Percentiles rank a stretch among this genome's conserved stretches.
Evolutionary conservation across 2,329 filamentous ascomycete species (phyloP).

Genomic region (Thielaviopsis ethacetica): DNA sequence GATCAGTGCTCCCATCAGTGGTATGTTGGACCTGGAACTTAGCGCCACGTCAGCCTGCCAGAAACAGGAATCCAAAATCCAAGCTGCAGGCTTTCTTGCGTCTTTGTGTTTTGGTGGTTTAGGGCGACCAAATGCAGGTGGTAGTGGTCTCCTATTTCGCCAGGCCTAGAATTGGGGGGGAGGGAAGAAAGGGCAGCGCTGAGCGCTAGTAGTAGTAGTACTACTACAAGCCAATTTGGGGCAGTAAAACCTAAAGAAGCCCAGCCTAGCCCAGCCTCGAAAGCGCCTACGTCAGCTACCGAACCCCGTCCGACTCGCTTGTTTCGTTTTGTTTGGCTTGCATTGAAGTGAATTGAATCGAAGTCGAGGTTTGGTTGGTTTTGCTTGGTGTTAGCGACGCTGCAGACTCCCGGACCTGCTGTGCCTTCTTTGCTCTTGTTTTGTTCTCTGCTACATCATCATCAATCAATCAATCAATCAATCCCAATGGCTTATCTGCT

Average conservation of each 20-base stretch:
- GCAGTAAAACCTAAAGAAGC: too few relatives aligned
- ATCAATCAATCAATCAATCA: neutral
- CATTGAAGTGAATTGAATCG: too few relatives aligned
- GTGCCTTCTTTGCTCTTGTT: neutral
- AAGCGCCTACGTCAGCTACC: neutral
- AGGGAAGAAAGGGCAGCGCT: too few relatives aligned
- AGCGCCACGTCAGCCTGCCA: neutral
- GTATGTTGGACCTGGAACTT: neutral
- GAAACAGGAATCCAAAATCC: neutral
- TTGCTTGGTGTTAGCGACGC: too few relatives aligned
- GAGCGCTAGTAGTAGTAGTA: too few relatives aligned
- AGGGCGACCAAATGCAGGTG: neutral
- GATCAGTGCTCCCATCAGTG: neutral
- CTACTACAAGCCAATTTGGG: neutral
- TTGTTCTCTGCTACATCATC: neutral
- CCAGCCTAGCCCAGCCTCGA: neutral
- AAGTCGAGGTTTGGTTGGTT: too few relatives aligned
- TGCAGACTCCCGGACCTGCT: neutral
- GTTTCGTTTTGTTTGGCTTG: too few relatives aligned
- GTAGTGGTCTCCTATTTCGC: neutral
- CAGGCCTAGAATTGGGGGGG: too few relatives aligned
- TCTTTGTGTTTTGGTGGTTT: neutral
- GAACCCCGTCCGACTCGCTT: too few relatives aligned
- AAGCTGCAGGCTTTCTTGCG: too few relatives aligned
- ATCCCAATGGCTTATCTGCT: neutral